Percentiles rank a stretch among this genome's conserved stretches.
These are phyloP conservation scores for Yamadazyma sp. DNA, from an alignment of 1,139 yeast species.

Conservation along the genomic window DNA sequence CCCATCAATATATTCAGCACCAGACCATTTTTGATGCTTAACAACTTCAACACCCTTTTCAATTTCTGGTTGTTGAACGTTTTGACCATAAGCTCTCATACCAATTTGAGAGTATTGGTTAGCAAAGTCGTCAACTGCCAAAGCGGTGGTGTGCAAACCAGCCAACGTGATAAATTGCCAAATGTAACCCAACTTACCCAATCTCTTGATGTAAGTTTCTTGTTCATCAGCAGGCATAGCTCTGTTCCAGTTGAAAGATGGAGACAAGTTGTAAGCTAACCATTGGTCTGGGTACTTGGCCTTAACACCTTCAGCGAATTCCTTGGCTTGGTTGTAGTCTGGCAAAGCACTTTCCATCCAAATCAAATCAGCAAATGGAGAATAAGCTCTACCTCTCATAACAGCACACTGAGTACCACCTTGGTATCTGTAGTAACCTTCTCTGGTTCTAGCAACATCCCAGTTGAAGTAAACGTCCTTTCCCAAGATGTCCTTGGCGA, in stretches of 20 bases:
- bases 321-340: conserved; percentile 89
- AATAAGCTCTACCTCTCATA: conserved; percentile 94
- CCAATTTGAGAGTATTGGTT: conserved; percentile 77
- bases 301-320: conserved; percentile 90
- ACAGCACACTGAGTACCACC: conserved; percentile 98
- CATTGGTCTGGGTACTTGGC: conserved; percentile 82
- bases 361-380: conserved; percentile 92
- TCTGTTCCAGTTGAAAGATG: conserved; percentile 96
- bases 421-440: conserved; percentile 93
- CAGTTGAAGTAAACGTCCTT: conserved; percentile 89
- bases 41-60: conserved; percentile 91
- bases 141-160: conserved; percentile 94
- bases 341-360: conserved; percentile 99
- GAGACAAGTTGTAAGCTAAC: conserved; percentile 95
- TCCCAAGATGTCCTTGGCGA: conserved; percentile 78
- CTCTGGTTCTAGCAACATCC: conserved; percentile 95
- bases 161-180: conserved; percentile 99
- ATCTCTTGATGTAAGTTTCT: conserved; percentile 84
- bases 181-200: conserved; percentile 87
- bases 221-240: conserved; percentile 90
- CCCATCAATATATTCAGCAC: conserved; percentile 95
- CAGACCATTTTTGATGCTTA: conserved; percentile 99
- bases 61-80: conserved; percentile 86
- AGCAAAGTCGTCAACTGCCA: conserved; percentile 86
- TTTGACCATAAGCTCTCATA: conserved; percentile 93